Conservation (phyloP, 371 early-diverging fungal genomes). For the Mortierella sp. region DNA sequence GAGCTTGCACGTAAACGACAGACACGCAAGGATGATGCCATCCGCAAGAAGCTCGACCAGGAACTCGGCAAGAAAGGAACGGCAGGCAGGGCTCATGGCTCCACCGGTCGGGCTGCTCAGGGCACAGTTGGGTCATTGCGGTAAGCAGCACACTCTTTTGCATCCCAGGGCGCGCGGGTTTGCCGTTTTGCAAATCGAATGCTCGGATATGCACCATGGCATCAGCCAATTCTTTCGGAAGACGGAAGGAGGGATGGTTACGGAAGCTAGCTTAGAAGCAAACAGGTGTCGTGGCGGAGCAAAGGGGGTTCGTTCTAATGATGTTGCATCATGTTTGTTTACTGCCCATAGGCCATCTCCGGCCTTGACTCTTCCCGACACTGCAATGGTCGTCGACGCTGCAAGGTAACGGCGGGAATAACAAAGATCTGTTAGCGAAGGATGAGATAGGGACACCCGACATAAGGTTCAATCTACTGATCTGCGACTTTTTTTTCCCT, state of each 20-base stretch:
- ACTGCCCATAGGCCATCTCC: slow-evolving; percentile 43
- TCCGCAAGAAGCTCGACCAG: slow-evolving; percentile 79
- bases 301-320: not conserved
- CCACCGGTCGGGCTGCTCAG: slow-evolving; percentile 48
- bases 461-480: slow-evolving; percentile 14
- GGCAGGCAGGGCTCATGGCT: slow-evolving; percentile 34
- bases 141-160: slow-evolving; percentile 45
- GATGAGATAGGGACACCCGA: too few relatives aligned
- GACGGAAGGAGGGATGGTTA: not conserved
- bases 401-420: slow-evolving; percentile 30
- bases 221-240: not conserved
- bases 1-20: slow-evolving; percentile 54
- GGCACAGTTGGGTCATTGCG: slow-evolving; percentile 83
- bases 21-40: slow-evolving; percentile 62
- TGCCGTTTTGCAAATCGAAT: not conserved
- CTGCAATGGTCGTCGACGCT: slow-evolving; percentile 53
- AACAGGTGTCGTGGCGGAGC: too few relatives aligned
- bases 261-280: too few relatives aligned
- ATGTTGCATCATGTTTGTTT: too few relatives aligned
- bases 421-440: slow-evolving; percentile 3
- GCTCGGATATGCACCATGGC: not conserved
- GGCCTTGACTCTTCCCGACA: slow-evolving; percentile 45
- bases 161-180: too few relatives aligned
- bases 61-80: slow-evolving; percentile 73
- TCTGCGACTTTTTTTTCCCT: not conserved